Conservation (phyloP, 257 asterid species). For the Salvia hispanica region DNA sequence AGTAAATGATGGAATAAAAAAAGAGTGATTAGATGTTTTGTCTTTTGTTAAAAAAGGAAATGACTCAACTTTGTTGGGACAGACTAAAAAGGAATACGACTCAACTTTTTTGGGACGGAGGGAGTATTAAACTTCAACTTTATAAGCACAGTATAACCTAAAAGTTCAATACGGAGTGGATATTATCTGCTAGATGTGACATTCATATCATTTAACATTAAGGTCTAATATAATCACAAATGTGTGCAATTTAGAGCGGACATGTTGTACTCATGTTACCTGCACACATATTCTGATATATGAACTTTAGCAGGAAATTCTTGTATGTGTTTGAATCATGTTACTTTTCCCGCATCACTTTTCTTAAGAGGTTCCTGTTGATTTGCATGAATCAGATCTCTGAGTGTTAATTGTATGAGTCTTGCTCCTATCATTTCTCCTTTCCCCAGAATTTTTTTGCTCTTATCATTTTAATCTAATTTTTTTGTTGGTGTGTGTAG, state of each 20-base stretch:
- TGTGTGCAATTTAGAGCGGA: too few relatives aligned
- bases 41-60: too few relatives aligned
- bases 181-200: not conserved
- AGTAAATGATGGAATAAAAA: too few relatives aligned
- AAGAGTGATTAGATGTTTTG: too few relatives aligned
- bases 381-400: conserved; percentile 7
- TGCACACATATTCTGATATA: not conserved
- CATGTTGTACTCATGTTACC: not conserved
- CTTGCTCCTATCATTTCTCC: not conserved
- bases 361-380: not conserved
- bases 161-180: not conserved
- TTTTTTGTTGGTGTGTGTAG: conserved; percentile 38
- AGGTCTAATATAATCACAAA: too few relatives aligned
- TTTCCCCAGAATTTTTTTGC: not conserved
- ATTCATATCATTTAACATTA: too few relatives aligned
- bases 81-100: too few relatives aligned
- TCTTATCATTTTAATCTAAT: conserved; percentile 5
- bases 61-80: too few relatives aligned
- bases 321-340: not conserved
- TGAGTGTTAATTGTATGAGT: not conserved
- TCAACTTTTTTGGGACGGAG: too few relatives aligned
- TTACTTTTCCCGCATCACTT: not conserved
- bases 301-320: not conserved
- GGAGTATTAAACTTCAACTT: not conserved
- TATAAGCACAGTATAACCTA: not conserved